Percentiles rank a stretch among this genome's conserved stretches.
Conservation (phyloP, 2,329 filamentous ascomycete species). For the Colletotrichum trifolii region DNA sequence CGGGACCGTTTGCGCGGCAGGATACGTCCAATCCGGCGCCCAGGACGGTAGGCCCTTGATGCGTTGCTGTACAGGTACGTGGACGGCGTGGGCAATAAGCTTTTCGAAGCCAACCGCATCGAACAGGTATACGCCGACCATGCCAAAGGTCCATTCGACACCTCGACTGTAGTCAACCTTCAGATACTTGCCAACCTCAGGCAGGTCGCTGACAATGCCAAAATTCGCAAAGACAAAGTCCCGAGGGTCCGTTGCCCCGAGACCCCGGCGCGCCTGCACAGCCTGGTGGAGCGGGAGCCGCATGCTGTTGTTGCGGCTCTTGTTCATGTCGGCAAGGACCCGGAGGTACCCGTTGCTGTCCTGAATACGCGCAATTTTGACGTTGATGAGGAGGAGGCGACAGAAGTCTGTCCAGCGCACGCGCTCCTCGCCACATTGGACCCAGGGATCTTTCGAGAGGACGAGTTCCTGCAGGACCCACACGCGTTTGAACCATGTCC, state of each 20-base stretch:
- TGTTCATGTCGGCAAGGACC: conserved; percentile 18
- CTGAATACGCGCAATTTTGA: neutral
- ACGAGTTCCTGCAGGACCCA: conserved; percentile 45
- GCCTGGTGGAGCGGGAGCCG: conserved; percentile 4
- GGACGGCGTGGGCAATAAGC: neutral
- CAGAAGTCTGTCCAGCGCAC: conserved; percentile 14
- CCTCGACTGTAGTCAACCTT: conserved; percentile 7
- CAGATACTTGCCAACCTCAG: neutral
- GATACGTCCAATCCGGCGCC: conserved; percentile 15
- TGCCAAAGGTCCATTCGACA: neutral
- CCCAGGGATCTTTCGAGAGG: conserved; percentile 38
- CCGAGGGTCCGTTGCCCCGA: conserved; percentile 15
- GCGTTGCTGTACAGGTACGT: neutral
- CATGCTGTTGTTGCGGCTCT: neutral
- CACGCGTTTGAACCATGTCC: conserved; percentile 16
- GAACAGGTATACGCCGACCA: conserved; percentile 11
- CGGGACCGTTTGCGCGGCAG: neutral
- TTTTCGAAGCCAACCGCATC: conserved; percentile 6
- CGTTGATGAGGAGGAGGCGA: neutral
- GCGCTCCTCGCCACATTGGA: conserved; percentile 39
- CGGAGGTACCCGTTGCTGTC: neutral
- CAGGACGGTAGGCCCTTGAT: conserved; percentile 3
- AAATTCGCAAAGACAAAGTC: conserved; percentile 20
- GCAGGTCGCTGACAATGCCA: conserved; percentile 5
- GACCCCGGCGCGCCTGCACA: neutral